Base-by-base conservation (phyloP, 805 yeast species). In the Teunomyces kruisii region DNA sequence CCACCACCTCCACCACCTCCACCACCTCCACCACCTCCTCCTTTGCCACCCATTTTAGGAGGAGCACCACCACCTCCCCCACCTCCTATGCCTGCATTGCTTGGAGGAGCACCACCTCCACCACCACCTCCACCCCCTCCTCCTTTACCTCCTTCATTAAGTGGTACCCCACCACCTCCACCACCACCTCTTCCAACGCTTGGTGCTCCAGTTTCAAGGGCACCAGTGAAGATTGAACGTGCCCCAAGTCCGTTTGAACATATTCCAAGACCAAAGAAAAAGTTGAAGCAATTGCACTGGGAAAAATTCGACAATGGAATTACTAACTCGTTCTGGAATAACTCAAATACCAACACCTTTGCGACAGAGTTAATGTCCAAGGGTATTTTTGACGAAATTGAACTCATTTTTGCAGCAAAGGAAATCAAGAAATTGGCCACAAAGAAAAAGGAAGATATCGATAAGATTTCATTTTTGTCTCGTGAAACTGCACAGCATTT, bases 271-370 rank as follows among this genome's bases (percentile, higher is more conserved):
- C 81, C 83, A 14, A 74, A 74, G 60, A 74, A 72, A 49, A 83
- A 80, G 61, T 65, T 86, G 67, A 86, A 85, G 57, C 95, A 86
- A 56, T 77, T 86, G 50, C 95, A 86, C 55, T 86, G 94, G 95
- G 94, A 86, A 50, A 85, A 81, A 56, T 67, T 86, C 38, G 86
- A 83, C 10, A 62, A 71, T 40, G 53, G 57, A 13, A 52, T 53
- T 24, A 68, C 83, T 12, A 72, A 78, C 33, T 83, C 94, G 0
- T 75, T 86, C 52, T 86, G 95, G 95, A 73, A 72, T 26, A 58
- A 61, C 32, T 55, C 67, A 0, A 71, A 76, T 39, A 75, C 78
- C 15, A 68, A 69, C 9, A 46, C 56, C 0, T 64, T 79, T 39
- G 79, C 76, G 2, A 68, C 64, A 33, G 80, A 78, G 17, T 69